Evolutionary conservation across 192 early-diverging fungal genomes (phyloP).

Genomic region (Dissophora globulifera): DNA sequence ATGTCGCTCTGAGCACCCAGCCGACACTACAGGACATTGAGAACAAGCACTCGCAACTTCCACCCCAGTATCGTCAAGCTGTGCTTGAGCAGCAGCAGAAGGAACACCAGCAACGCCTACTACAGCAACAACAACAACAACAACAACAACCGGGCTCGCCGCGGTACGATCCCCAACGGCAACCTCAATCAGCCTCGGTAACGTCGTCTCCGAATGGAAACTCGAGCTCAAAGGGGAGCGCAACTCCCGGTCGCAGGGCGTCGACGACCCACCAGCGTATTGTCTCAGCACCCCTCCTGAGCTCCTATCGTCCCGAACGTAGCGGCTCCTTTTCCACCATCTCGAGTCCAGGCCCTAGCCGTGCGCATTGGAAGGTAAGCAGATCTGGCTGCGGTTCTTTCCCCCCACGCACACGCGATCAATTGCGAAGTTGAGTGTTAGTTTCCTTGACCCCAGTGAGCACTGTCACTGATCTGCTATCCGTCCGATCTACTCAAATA

Average conservation of each 20-base stretch:
- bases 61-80: conserved; percentile 45
- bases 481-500: background rate
- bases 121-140: conserved; percentile 35
- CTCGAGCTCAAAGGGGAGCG: background rate
- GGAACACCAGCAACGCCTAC: conserved; percentile 32
- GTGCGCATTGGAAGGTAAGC: conserved; percentile 52
- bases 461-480: background rate
- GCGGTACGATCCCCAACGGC: conserved; percentile 8
- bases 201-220: conserved; percentile 25
- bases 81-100: conserved; percentile 45
- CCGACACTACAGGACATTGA: conserved; percentile 41
- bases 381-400: no score
- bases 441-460: no score
- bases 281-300: conserved; percentile 22
- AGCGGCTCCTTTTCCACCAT: background rate
- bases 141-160: conserved; percentile 13
- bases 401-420: no score
- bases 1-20: conserved; percentile 2
- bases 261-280: conserved; percentile 24
- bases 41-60: conserved; percentile 32
- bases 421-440: no score
- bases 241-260: conserved; percentile 1
- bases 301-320: conserved; percentile 21
- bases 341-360: conserved; percentile 15
- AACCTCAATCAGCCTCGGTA: conserved; percentile 9